These are phyloP conservation scores for Microsporum ferrugineum DNA, from an alignment of 2,329 filamentous ascomycete species.

Conservation along the genomic window DNA sequence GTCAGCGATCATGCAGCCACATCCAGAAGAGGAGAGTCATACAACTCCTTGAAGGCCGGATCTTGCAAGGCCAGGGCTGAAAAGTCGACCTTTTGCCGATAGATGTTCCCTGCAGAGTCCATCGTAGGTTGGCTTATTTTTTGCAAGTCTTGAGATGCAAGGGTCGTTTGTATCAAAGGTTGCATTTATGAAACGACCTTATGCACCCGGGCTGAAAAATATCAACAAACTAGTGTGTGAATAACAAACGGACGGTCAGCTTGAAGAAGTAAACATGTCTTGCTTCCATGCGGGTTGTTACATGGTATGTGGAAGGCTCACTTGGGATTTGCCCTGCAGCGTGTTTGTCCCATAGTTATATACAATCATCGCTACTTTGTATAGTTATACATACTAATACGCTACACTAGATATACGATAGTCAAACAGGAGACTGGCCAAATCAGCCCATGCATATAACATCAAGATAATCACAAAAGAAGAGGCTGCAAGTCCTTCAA, in stretches of 20 bases:
- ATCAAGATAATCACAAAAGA: neutral
- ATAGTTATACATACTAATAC: neutral
- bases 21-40: constrained; percentile 22
- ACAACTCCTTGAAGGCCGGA: constrained; percentile 49
- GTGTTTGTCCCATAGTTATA: neutral
- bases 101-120: constrained; percentile 36
- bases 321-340: neutral
- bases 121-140: constrained; percentile 15
- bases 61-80: constrained; percentile 48
- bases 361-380: neutral
- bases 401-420: neutral
- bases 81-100: constrained; percentile 52
- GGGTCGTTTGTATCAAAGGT: neutral
- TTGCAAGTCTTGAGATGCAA: neutral
- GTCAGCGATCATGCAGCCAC: neutral
- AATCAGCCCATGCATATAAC: neutral
- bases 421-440: neutral
- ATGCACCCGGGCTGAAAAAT: neutral
- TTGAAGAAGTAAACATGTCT: neutral
- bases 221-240: too few species aligned
- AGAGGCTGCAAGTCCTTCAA: constrained; percentile 21
- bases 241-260: too few species aligned
- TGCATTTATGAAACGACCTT: neutral
- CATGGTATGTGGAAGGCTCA: neutral
- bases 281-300: neutral